Conservation (phyloP, 768 basidiomycete genomes). For the Suillus tomentosus region DNA sequence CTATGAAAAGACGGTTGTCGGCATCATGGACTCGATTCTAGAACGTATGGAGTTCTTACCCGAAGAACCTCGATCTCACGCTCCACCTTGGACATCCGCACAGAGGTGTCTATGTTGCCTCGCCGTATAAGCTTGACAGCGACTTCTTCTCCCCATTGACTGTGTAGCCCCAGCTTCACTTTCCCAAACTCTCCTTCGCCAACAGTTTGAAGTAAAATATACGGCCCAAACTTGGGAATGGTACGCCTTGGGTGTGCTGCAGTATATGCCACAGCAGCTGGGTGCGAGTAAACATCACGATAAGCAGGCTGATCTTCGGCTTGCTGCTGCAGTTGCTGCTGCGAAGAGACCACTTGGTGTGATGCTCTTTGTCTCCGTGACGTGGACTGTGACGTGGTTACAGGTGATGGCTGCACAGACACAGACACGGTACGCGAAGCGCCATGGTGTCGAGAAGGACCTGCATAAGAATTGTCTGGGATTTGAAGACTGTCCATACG, state of each 20-base stretch:
- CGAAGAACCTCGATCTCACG: constrained; percentile 96
- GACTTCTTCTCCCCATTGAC: constrained; percentile 95
- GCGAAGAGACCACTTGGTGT: constrained; percentile 63
- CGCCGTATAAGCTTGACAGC: constrained; percentile 96
- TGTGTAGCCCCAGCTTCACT: constrained; percentile 96
- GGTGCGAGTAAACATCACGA: constrained; percentile 81
- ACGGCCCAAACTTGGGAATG: constrained; percentile 94
- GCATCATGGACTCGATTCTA: constrained; percentile 1
- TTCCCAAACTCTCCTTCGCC: constrained; percentile 99
- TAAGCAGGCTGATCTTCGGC: constrained; percentile 49
- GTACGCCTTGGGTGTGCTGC: constrained; percentile 82
- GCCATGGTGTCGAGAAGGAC: constrained; percentile 46
- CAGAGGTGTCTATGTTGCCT: constrained; percentile 84
- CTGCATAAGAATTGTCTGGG: constrained; percentile 44
- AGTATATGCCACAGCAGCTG: constrained; percentile 81
- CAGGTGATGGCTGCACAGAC: constrained; percentile 52
- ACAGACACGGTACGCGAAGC: constrained; percentile 60
- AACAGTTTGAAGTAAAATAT: constrained; percentile 91
- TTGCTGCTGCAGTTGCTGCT: constrained; percentile 39
- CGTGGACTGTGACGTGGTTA: constrained; percentile 40
- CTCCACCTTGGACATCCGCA: constrained; percentile 93
- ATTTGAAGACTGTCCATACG: constrained; percentile 43
- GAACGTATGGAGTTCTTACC: constrained; percentile 48
- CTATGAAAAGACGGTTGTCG: constrained; percentile 44
- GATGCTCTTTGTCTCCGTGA: constrained; percentile 71